Percentiles rank a stretch among this genome's conserved stretches.
These are phyloP conservation scores for Agaricales sp. DNA, from an alignment of 1,284 basidiomycete species.

Conservation along the genomic window DNA sequence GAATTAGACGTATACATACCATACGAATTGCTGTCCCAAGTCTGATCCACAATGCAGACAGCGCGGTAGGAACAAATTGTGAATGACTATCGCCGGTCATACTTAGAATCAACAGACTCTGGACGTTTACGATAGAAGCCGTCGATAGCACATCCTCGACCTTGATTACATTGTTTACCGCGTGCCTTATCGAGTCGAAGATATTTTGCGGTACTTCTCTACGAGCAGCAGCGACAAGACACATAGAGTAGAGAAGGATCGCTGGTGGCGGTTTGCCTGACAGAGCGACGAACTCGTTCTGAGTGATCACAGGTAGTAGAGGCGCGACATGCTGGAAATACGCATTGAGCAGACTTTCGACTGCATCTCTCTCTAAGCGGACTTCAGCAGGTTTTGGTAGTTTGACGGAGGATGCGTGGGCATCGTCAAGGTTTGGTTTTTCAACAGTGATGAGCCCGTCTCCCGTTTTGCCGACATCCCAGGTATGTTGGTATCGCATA, in stretches of 20 bases:
- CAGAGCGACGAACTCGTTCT: constrained; percentile 74
- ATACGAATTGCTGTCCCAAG: constrained; percentile 76
- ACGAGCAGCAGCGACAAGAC: constrained; percentile 80
- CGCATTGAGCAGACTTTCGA: constrained; percentile 80
- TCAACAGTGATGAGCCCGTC: constrained; percentile 86
- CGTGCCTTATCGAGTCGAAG: constrained; percentile 76
- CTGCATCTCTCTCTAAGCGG: constrained; percentile 65
- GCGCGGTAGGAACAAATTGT: constrained; percentile 64
- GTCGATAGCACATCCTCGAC: constrained; percentile 86
- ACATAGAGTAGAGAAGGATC: constrained; percentile 80
- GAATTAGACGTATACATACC: constrained; percentile 34
- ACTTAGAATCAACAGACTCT: constrained; percentile 77
- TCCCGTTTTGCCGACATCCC: constrained; percentile 73
- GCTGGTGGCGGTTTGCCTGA: constrained; percentile 62
- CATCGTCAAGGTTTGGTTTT: constrained; percentile 47
- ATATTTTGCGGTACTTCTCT: constrained; percentile 77
- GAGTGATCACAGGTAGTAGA: constrained; percentile 81
- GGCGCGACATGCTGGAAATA: constrained; percentile 84
- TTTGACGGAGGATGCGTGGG: constrained; percentile 20
- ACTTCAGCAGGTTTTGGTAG: constrained; percentile 54
- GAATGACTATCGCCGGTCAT: constrained; percentile 77
- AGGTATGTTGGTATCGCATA: constrained; percentile 72
- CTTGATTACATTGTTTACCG: constrained; percentile 82
- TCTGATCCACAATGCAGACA: constrained; percentile 71
- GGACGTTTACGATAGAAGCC: constrained; percentile 80